These are phyloP conservation scores for Penicillium freii DNA, from an alignment of 2,329 filamentous ascomycete genomes.

Conservation along the genomic window DNA sequence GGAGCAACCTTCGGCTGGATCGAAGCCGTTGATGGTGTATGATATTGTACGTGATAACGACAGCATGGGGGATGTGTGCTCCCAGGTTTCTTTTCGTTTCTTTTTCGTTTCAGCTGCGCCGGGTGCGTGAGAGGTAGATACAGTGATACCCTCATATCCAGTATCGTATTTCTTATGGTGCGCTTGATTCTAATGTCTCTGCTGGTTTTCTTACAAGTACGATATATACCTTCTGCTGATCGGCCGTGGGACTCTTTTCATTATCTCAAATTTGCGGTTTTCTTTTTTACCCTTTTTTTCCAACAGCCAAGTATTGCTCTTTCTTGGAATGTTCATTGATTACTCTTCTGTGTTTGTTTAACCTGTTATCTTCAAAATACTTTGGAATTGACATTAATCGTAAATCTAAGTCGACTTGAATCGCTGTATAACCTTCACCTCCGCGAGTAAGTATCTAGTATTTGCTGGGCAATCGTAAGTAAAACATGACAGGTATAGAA, in stretches of 20 bases:
- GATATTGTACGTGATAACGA: not conserved
- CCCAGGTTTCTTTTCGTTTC: not conserved
- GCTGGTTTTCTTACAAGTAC: not conserved
- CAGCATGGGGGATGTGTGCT: not conserved
- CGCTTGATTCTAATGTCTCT: not conserved
- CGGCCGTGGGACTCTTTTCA: not conserved
- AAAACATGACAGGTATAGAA: not conserved
- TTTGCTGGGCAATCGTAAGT: not conserved
- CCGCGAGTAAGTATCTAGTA: not conserved
- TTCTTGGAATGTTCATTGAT: not conserved
- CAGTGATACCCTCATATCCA: not conserved
- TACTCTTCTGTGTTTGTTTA: not conserved
- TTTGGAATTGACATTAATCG: not conserved
- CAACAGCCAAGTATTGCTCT: not conserved
- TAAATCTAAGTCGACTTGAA: conserved; percentile 1
- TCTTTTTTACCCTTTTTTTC: not conserved
- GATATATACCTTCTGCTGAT: not conserved
- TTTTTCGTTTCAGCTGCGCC: not conserved
- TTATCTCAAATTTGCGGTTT: not conserved
- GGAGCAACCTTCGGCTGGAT: conserved; percentile 41
- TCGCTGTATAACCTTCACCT: not conserved
- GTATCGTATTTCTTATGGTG: not conserved
- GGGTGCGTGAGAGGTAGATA: not conserved
- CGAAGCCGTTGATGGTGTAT: conserved; percentile 40
- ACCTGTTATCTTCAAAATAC: not conserved